These are phyloP conservation scores for Aspergillus nidulans DNA, from an alignment of 495 filamentous ascomycete genomes.

Conservation along the genomic window DNA sequence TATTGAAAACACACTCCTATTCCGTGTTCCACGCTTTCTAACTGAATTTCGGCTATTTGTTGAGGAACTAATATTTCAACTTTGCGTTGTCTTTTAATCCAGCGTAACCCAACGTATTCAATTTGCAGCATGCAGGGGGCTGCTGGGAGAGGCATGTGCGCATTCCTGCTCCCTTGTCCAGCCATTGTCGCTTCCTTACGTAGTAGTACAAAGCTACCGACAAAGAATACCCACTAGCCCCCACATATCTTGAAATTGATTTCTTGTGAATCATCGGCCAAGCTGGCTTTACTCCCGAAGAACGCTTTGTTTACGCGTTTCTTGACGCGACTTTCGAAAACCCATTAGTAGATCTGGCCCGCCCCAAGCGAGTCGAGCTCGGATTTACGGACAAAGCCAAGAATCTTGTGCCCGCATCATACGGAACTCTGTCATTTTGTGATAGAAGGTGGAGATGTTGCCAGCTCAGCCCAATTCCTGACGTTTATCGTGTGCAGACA, in stretches of 20 bases:
- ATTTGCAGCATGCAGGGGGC: background rate
- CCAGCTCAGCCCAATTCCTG: background rate
- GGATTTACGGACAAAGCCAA: conserved; percentile 2
- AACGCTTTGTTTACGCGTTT: background rate
- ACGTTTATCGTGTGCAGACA: conserved; percentile 3
- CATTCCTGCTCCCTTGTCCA: background rate
- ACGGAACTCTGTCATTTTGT: background rate
- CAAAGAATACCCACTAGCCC: background rate
- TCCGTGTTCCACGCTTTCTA: too few species aligned
- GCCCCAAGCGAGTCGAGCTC: background rate
- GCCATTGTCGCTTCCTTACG: conserved; percentile 3
- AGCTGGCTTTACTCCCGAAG: background rate
- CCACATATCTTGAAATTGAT: background rate
- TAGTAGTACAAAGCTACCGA: background rate
- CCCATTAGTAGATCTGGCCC: background rate
- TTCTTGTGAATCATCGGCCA: conserved; percentile 1
- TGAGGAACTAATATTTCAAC: too few species aligned
- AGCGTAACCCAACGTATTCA: too few species aligned
- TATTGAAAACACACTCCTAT: too few species aligned
- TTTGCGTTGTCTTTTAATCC: too few species aligned
- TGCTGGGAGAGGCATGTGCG: background rate
- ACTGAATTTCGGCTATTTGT: too few species aligned
- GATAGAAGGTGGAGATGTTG: background rate
- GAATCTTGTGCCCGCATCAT: background rate
- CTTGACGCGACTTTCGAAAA: background rate